These are phyloP conservation scores for Zostera marina DNA, from an alignment of 116 monocot genomes.

Conservation along the genomic window DNA sequence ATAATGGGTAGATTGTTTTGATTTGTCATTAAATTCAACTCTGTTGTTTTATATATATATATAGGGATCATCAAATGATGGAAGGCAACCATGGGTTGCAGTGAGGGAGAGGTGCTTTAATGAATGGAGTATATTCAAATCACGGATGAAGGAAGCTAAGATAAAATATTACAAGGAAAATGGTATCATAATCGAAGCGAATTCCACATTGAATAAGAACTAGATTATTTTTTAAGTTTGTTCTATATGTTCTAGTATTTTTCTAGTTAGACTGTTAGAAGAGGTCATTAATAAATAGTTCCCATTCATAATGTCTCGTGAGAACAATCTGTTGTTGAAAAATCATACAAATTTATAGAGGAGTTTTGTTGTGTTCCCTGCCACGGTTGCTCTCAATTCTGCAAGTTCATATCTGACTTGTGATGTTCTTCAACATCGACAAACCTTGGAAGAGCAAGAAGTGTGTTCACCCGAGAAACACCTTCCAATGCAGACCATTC, in stretches of 20 bases:
- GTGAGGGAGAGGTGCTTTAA: neutral
- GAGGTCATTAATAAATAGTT: too few relatives aligned
- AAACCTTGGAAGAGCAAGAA: constrained; percentile 43
- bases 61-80: constrained; percentile 33
- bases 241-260: too few relatives aligned
- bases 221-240: neutral
- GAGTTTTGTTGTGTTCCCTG: too few relatives aligned
- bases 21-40: neutral
- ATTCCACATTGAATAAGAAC: neutral
- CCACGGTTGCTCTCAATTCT: neutral
- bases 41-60: neutral
- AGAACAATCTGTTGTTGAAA: too few relatives aligned
- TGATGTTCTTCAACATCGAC: neutral
- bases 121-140: neutral
- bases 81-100: constrained; percentile 24
- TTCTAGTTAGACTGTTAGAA: neutral
- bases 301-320: too few relatives aligned
- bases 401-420: neutral
- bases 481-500: constrained; percentile 34
- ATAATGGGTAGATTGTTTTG: neutral
- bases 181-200: neutral
- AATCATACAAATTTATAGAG: too few relatives aligned
- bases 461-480: constrained; percentile 35
- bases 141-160: neutral
- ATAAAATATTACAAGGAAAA: constrained; percentile 3